Percentiles rank a stretch among this genome's conserved stretches.
Conservation (phyloP, 345 rosid species). For the Lepidium didymum region DNA sequence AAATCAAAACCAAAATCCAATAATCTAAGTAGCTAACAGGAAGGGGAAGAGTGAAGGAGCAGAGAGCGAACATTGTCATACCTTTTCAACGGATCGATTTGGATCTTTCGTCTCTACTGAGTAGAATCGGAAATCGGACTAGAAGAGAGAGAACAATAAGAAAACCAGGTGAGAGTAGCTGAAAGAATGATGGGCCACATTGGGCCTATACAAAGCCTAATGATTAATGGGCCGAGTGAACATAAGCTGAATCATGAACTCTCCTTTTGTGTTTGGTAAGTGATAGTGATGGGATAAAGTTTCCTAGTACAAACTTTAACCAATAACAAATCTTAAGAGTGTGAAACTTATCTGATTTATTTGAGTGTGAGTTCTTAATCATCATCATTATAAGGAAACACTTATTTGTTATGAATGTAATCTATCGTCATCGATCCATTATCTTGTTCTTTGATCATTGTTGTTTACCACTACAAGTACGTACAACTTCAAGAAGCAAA, state of each 20-base stretch:
- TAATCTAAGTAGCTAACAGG: background rate
- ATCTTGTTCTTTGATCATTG: background rate
- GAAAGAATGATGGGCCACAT: background rate
- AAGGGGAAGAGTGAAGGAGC: background rate
- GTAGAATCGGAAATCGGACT: background rate
- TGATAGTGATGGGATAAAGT: background rate
- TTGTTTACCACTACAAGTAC: background rate
- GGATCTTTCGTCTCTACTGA: constrained; percentile 24
- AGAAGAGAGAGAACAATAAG: background rate
- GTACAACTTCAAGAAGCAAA: background rate
- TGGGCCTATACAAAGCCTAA: background rate
- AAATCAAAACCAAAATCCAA: background rate
- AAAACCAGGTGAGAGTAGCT: constrained; percentile 14
- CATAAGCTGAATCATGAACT: background rate
- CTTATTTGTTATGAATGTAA: background rate
- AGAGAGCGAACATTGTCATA: background rate
- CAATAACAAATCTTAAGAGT: background rate
- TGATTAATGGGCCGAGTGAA: background rate
- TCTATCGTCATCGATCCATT: background rate
- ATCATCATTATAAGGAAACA: background rate
- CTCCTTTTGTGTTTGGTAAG: background rate
- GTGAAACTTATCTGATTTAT: background rate
- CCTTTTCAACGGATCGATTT: constrained; percentile 24
- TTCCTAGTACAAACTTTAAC: background rate
- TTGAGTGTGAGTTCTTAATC: background rate